Evolutionary conservation across 2,329 filamentous ascomycete species (phyloP), one percentile per base, ranked within the genome.

Genomic region (Alternaria consortialis): DNA sequence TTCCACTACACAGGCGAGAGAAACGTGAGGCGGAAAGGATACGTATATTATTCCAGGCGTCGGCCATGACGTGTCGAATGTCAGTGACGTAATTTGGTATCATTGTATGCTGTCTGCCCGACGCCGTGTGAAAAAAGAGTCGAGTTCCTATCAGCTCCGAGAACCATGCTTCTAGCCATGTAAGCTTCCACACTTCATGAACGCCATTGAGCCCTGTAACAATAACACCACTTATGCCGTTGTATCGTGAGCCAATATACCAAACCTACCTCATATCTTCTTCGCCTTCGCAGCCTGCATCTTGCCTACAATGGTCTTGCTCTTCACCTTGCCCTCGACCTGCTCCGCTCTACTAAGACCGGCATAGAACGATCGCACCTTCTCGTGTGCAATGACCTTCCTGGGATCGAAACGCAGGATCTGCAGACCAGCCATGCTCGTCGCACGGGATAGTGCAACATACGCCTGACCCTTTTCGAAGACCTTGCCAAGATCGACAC

Each of bases 391-490:
- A 89, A 97, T 94, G 27, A 99, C 94, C 80, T 96, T 98, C 63
- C 83, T 86, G 67, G 92, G 91, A 72, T 97, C 91, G 72, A 99
- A 99, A 36, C 92, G 86, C 50, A 94, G 79, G 12, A 99, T 94
- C 74, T 97, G 93, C 20, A 99, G 82, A 1, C 95, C 95, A 17
- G 88, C 86, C 81, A 97, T 93, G 60, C 86, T 91, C 1, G 93
- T 97, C 13, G 95, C 95, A 79, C 95, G 91, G 83, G 92, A 97
- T 13, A 99, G 87, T 53, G 95, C 95, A 53, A 99, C 95, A 74
- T 99, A 99, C 6, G 95, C 95, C 78, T 99, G 95, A 0, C 95
- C 95, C 79, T 97, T 97, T 77, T 99, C 95, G 71, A 99, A 99
- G 1, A 97, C 92, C 63, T 88, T 91, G 31, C 93, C 91, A 0